phyloP scores from a whole-genome alignment of 805 yeast genomes.

The Candida odintsovae region DNA sequence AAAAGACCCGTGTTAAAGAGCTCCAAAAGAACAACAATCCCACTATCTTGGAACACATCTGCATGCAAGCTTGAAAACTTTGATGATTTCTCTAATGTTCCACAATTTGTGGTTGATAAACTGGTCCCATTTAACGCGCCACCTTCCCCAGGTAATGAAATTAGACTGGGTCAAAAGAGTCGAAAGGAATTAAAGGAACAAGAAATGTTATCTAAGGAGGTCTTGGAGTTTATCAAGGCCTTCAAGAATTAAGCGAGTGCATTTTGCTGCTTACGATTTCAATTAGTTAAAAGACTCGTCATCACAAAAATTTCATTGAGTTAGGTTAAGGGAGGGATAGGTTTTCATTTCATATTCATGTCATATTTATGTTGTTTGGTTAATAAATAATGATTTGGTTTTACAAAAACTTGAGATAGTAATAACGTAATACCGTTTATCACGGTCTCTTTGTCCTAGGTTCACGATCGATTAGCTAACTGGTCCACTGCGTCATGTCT shows the following conservation, averaged over 20 bases:
- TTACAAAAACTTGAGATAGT: background rate
- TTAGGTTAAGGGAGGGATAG: background rate
- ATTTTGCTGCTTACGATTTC: background rate
- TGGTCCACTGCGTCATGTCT: too few species aligned
- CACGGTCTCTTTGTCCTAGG: too few species aligned
- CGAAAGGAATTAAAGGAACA: constrained; percentile 20
- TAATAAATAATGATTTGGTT: background rate
- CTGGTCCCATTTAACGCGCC: constrained; percentile 19
- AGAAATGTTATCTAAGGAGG: constrained; percentile 16
- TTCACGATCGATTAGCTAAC: too few species aligned
- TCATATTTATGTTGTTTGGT: background rate
- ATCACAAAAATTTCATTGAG: background rate
- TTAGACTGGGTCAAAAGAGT: constrained; percentile 19
- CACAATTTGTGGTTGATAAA: constrained; percentile 23
- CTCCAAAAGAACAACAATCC: constrained; percentile 16
- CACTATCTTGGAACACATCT: constrained; percentile 22
- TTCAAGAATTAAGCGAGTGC: constrained; percentile 11
- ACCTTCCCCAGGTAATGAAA: constrained; percentile 20
- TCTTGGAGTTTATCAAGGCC: constrained; percentile 17
- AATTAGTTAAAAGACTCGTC: background rate
- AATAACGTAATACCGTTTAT: too few species aligned
- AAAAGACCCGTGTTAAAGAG: constrained; percentile 15
- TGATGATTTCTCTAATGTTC: constrained; percentile 22
- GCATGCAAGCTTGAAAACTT: constrained; percentile 20
- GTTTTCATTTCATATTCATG: background rate